phyloP scores from a whole-genome alignment of 2,329 filamentous ascomycete species.

The Colletotrichum costaricense region DNA sequence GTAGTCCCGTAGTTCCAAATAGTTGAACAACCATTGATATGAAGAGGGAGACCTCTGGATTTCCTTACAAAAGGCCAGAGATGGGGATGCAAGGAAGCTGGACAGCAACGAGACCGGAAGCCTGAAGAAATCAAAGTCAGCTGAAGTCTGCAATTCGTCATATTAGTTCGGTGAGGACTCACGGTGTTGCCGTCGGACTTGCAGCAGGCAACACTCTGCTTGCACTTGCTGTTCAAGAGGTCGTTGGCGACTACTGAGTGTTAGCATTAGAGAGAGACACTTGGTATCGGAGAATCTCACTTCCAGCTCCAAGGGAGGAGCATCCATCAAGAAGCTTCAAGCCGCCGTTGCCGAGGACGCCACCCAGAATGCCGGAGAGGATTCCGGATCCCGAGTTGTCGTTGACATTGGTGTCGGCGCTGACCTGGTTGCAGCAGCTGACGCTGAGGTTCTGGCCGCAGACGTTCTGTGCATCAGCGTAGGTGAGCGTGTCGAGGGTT shows the following conservation, averaged over 20 bases:
- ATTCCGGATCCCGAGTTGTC: neutral
- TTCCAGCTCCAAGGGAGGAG: neutral
- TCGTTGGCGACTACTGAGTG: neutral
- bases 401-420: neutral
- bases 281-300: neutral
- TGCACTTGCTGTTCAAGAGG: neutral
- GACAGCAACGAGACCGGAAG: neutral
- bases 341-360: neutral
- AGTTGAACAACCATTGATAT: neutral
- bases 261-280: neutral
- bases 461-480: conserved; percentile 1
- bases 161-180: neutral
- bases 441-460: conserved; percentile 4
- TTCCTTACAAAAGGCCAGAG: neutral
- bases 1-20: neutral
- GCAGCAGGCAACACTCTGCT: neutral
- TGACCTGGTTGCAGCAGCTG: conserved; percentile 4
- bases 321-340: neutral
- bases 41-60: neutral
- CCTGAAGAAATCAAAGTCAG: neutral
- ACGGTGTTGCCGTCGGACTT: neutral
- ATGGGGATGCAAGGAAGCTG: neutral
- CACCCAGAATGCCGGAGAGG: neutral
- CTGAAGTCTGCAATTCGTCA: neutral
- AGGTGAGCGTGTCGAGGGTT: neutral